A percentile compares a stretch with the other conserved stretches of the same genome.
phyloP scores from a whole-genome alignment of 23 red algal species.

The Cyanidioschyzon merolae region DNA sequence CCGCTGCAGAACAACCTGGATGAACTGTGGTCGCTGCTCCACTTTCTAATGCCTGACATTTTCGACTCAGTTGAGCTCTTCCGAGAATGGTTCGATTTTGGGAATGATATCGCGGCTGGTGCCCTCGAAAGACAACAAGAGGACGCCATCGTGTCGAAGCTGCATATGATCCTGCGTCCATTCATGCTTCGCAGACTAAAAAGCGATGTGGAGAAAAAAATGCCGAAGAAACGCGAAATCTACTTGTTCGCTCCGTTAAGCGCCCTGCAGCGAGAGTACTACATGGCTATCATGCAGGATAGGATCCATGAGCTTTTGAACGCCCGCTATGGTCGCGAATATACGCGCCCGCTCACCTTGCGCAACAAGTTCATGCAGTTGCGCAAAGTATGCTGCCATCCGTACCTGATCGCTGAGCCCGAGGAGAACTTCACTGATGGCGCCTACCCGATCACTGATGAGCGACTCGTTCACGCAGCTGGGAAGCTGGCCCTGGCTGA shows the following conservation, averaged over 20 bases:
- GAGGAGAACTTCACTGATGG: slow-evolving; percentile 19
- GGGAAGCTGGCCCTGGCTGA: slow-evolving; percentile 32
- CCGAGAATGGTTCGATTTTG: slow-evolving; percentile 36
- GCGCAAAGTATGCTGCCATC: slow-evolving; percentile 38
- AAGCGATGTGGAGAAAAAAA: slow-evolving; percentile 23
- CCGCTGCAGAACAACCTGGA: slow-evolving; percentile 38
- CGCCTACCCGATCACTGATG: slow-evolving; percentile 39
- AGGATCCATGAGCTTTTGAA: slow-evolving; percentile 15
- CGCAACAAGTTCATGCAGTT: slow-evolving; percentile 39
- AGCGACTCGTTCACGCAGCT: slow-evolving; percentile 19
- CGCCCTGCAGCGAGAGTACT: slow-evolving; percentile 30
- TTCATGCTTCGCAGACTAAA: slow-evolving; percentile 39
- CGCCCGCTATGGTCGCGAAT: background rate
- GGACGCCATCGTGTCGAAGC: slow-evolving; percentile 31
- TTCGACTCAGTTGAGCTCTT: slow-evolving; percentile 31
- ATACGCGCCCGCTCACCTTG: slow-evolving; percentile 10
- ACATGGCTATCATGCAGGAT: slow-evolving; percentile 22
- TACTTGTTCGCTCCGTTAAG: slow-evolving; percentile 22
- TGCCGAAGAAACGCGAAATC: slow-evolving; percentile 31
- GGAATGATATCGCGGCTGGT: slow-evolving; percentile 12
- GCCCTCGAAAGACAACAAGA: slow-evolving; percentile 29
- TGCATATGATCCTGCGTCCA: slow-evolving; percentile 32
- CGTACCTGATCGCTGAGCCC: slow-evolving; percentile 37
- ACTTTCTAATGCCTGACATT: slow-evolving; percentile 40
- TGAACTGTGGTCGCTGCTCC: slow-evolving; percentile 31